Base-by-base conservation (phyloP, 805 yeast species). In the Barnettozyma populi region DNA sequence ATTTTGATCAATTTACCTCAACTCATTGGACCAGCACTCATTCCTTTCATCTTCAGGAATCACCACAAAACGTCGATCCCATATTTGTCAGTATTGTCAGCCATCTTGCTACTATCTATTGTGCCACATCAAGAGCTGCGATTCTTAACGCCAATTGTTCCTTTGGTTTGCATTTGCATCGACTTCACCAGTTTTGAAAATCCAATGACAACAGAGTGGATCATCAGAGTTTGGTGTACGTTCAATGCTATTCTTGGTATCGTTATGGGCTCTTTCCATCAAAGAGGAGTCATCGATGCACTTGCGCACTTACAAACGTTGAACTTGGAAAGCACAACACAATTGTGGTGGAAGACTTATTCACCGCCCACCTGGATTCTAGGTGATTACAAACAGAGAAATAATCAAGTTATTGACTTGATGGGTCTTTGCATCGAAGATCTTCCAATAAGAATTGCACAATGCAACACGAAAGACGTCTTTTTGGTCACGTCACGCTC, bases 91-190 rank as follows among this genome's bases (percentile, higher is more conserved):
- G 69, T 83, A 0, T 47, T 78, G 2, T 80, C 96, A 5, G 95
- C 90, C 0, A 24, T 87, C 1, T 5, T 71, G 0, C 46, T 79
- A 4, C 69, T 94, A 24, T 88, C 97, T 0, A 2, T 79, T 0
- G 74, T 89, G 20, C 95, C 95, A 14, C 99, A 94, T 63, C 99
- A 94, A 64, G 99, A 94, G 61, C 71, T 89, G n/a, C 71, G 99
- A 45, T 94, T 94, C 61, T 66, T 95, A 39, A 61, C 82, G 0
- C 98, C 99, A 0, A 60, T 84, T 19, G 69, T 86, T 2, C 97
- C 99, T 0, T 66, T 90, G 10, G 60, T 80, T 8, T 76, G 82
- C 50, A 72, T 82, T 14, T 77, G 86, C 48, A 69, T 80, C 46
- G 79, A 74, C 52, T 67, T 80, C 49, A 69, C 69, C 29, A 61